phyloP scores from a whole-genome alignment of 345 rosid species.

The Erodium maritimum region DNA sequence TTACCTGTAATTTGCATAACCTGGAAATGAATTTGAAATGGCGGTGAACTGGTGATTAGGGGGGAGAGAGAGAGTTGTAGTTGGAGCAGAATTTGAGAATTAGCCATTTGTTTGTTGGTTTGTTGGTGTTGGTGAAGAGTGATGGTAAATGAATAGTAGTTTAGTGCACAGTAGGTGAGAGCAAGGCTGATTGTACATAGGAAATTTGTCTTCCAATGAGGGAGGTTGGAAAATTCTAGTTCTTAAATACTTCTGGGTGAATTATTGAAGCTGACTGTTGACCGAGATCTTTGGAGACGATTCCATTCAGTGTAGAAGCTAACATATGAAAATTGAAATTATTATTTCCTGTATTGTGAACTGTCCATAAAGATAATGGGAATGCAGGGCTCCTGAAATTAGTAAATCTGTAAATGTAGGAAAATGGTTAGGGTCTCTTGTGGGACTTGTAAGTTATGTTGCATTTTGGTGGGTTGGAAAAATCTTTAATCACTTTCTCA shows the following conservation, averaged over 20 bases:
- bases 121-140: neutral
- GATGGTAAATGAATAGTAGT: neutral
- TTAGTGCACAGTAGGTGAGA: neutral
- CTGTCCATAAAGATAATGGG: neutral
- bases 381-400: neutral
- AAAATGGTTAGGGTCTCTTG: neutral
- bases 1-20: neutral
- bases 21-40: neutral
- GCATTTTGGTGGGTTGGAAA: neutral
- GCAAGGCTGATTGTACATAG: neutral
- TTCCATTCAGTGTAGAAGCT: neutral
- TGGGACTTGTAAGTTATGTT: neutral
- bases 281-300: too few species aligned
- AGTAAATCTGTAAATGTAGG: neutral
- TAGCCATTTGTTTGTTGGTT: too few species aligned
- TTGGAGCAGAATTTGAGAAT: too few species aligned
- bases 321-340: too few species aligned
- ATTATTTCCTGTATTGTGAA: neutral
- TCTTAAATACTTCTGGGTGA: too few species aligned
- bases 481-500: neutral
- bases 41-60: too few species aligned
- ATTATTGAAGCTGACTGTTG: too few species aligned
- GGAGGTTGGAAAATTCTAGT: too few species aligned
- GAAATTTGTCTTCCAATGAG: too few species aligned
- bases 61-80: too few species aligned